phyloP scores from a whole-genome alignment of 1,284 basidiomycete genomes.

The Apiotrichum akiyoshidainum region DNA sequence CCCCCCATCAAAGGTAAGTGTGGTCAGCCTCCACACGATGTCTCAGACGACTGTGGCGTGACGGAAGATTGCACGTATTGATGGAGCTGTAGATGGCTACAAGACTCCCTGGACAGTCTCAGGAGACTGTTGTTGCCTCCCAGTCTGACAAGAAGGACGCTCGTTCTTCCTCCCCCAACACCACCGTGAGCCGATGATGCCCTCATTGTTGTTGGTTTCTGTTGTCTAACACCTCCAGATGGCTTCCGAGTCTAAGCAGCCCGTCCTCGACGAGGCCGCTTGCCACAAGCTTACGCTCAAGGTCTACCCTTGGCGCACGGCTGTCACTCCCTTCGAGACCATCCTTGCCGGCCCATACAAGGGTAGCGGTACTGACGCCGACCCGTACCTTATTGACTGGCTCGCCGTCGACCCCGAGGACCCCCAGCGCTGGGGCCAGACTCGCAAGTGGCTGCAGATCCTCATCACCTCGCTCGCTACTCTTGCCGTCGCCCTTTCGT shows the following conservation, averaged over 20 bases:
- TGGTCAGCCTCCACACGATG: too few species aligned
- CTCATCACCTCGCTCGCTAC: constrained; percentile 28
- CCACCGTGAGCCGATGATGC: not conserved
- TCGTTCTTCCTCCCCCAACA: not conserved
- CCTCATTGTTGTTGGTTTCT: too few species aligned
- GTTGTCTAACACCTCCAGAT: not conserved
- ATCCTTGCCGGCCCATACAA: constrained; percentile 46
- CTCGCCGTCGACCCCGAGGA: constrained; percentile 36
- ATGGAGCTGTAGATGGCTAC: not conserved
- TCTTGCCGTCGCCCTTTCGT: constrained; percentile 40
- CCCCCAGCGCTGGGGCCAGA: constrained; percentile 35
- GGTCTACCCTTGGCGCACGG: constrained; percentile 37
- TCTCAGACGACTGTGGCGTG: too few species aligned
- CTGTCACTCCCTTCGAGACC: constrained; percentile 45
- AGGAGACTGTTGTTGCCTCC: constrained; percentile 1
- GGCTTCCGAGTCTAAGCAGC: not conserved
- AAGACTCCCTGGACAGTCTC: not conserved
- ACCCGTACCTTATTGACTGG: constrained; percentile 51
- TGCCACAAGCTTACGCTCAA: constrained; percentile 23
- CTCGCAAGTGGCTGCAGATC: constrained; percentile 40
- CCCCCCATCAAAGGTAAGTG: too few species aligned
- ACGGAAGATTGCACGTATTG: too few species aligned
- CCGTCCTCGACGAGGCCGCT: constrained; percentile 5
- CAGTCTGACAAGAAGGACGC: not conserved
- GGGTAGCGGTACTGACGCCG: constrained; percentile 47